These are phyloP conservation scores for Ophiostoma australiae DNA, from an alignment of 2,329 filamentous ascomycete species.

Conservation along the genomic window DNA sequence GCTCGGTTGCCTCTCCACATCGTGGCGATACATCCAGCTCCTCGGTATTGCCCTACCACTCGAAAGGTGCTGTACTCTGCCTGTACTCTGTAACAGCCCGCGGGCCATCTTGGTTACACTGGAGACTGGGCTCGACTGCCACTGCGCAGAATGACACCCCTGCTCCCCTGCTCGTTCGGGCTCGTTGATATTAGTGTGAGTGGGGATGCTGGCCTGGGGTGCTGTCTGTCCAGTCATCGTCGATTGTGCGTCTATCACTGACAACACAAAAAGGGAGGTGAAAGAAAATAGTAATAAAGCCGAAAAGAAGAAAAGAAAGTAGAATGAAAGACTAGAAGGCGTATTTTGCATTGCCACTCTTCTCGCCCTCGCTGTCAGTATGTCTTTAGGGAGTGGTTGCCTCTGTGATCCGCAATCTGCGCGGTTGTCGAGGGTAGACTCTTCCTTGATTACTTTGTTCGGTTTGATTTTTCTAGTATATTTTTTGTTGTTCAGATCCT, in stretches of 20 bases:
- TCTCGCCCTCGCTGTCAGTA: background rate
- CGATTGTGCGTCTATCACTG: background rate
- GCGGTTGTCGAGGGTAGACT: background rate
- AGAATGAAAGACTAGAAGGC: background rate
- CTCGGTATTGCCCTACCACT: background rate
- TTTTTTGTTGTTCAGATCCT: background rate
- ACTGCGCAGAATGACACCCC: background rate
- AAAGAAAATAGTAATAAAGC: too few species aligned
- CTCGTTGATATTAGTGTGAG: background rate
- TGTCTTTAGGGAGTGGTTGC: background rate
- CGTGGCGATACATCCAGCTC: slow-evolving; percentile 7
- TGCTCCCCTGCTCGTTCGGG: background rate
- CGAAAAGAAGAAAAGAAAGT: background rate
- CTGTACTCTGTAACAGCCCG: background rate
- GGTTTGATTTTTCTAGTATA: background rate
- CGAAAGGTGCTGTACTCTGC: background rate
- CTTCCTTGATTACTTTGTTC: background rate
- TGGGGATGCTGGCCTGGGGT: background rate
- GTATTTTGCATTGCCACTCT: background rate
- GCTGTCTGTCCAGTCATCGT: background rate
- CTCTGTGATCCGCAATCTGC: background rate
- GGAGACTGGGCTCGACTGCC: background rate
- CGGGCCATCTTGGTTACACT: background rate
- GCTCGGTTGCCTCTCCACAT: background rate
- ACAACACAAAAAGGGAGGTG: background rate